These are phyloP conservation scores for Sugiyamaella japonica DNA, from an alignment of 1,139 yeast species.

Conservation along the genomic window DNA sequence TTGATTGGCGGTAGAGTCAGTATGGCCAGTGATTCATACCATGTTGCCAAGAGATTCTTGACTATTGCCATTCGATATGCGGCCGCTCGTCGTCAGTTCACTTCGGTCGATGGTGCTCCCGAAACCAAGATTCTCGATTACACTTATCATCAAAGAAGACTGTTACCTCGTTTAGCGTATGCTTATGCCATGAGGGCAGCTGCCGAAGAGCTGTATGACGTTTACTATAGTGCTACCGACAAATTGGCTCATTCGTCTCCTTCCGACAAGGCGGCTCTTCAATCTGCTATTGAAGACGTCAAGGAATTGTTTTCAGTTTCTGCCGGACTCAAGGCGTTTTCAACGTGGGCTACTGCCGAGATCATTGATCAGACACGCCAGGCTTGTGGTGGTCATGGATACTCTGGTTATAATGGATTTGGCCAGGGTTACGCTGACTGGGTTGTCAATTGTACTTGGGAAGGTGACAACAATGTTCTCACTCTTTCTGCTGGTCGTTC, in stretches of 20 bases:
- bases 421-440: slow-evolving; percentile 88
- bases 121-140: slow-evolving; percentile 63
- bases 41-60: slow-evolving; percentile 74
- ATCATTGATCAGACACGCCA: slow-evolving; percentile 88
- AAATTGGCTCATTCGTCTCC: slow-evolving; percentile 46
- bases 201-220: slow-evolving; percentile 61
- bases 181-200: slow-evolving; percentile 78
- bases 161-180: slow-evolving; percentile 76
- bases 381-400: slow-evolving; percentile 96
- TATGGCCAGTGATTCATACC: slow-evolving; percentile 83
- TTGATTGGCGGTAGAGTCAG: slow-evolving; percentile 83
- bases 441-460: slow-evolving; percentile 98
- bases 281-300: slow-evolving; percentile 57
- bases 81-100: slow-evolving; percentile 85
- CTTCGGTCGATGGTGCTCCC: slow-evolving; percentile 44
- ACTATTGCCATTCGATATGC: slow-evolving; percentile 89
- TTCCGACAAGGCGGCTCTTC: slow-evolving; percentile 38
- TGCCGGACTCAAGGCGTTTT: slow-evolving; percentile 85
- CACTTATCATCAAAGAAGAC: slow-evolving; percentile 82
- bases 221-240: slow-evolving; percentile 53
- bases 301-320: slow-evolving; percentile 82
- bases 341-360: slow-evolving; percentile 81
- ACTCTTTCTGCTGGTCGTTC: slow-evolving; percentile 74
- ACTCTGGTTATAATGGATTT: slow-evolving; percentile 84
- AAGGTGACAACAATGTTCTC: slow-evolving; percentile 89